Base-by-base conservation (phyloP, 495 filamentous ascomycete species). In the Daldinia concentrica region DNA sequence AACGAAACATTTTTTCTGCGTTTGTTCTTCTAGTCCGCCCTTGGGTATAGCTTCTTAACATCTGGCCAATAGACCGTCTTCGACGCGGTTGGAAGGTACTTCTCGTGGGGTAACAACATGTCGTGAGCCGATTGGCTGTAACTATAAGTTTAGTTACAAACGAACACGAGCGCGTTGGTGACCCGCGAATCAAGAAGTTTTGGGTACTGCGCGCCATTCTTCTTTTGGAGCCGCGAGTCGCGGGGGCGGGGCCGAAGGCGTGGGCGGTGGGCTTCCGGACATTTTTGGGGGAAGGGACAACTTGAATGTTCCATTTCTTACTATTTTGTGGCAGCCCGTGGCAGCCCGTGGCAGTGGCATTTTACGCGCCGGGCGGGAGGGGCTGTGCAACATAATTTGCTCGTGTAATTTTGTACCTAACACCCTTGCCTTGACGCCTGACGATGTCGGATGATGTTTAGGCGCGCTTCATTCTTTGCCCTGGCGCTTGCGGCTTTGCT, bases 1-100 rank as follows among this genome's bases (percentile, higher is more conserved):
- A 73, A 73, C 71, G 66, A 73, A 73, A 73, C 71, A 34, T 66
- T 62, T 29, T 26, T 51, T 51, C 26, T 30, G 9, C 1, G 8
- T 64, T 45, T 26, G 32, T 34, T 62, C 50, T 67, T 67, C 32
- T 24, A 52, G 55, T 12, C 52, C 12, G 37, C 52, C 14, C 14
- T 29, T 52, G 26, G 14, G 37, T 30, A 50, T 58, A 19, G 29
- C 30, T 34, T 30, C 34, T 45, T 45, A 19, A 22, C 32, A 19
- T 54, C 59, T 52, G 22, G 30, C 69, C 69, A 72, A 68, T 72
- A 27, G 58, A 70, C n/a, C 14, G 26, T 5, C 37, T 12, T 51
- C 43, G 51, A 64, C 70, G 56, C 70, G 67, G 64, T 73, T 61
- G 34, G 37, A 56, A 62, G 55, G 54, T 54, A 70, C 67, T 61